Evolutionary conservation across 768 basidiomycete species (phyloP).

Genomic region (Mycena maculata): DNA sequence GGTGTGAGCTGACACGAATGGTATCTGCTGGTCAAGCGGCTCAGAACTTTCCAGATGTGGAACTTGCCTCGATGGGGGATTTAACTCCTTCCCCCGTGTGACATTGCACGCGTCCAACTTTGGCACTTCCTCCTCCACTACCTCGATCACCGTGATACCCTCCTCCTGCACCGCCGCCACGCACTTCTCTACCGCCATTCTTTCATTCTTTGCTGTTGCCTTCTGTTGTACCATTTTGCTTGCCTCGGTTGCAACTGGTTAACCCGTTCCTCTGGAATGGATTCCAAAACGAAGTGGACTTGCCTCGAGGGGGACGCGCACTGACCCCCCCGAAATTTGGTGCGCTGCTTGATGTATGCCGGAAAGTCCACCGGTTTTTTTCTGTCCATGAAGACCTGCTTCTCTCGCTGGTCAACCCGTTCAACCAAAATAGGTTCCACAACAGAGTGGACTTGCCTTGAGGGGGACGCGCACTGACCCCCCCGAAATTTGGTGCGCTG

Average conservation of each 20-base stretch:
- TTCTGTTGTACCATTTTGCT: neutral
- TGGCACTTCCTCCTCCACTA: neutral
- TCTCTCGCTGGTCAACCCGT: neutral
- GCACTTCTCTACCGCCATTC: neutral
- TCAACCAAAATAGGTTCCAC: neutral
- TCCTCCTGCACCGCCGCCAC: neutral
- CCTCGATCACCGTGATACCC: neutral
- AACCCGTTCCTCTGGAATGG: neutral
- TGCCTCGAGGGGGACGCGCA: constrained; percentile 26
- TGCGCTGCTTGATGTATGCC: neutral
- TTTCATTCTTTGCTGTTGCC: neutral
- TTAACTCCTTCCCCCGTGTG: constrained; percentile 6
- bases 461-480: constrained; percentile 27
- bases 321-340: neutral
- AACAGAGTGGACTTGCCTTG: constrained; percentile 12
- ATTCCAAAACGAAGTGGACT: neutral
- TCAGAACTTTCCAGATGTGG: neutral
- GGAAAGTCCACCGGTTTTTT: neutral
- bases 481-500: constrained; percentile 31
- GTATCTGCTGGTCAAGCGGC: neutral
- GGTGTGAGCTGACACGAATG: neutral
- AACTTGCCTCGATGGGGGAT: constrained; percentile 8
- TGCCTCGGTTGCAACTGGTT: neutral
- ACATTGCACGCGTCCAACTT: neutral
- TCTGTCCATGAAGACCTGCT: neutral